Conservation (phyloP, 139 green algal genomes). For the Tetraselmis chui region DNA sequence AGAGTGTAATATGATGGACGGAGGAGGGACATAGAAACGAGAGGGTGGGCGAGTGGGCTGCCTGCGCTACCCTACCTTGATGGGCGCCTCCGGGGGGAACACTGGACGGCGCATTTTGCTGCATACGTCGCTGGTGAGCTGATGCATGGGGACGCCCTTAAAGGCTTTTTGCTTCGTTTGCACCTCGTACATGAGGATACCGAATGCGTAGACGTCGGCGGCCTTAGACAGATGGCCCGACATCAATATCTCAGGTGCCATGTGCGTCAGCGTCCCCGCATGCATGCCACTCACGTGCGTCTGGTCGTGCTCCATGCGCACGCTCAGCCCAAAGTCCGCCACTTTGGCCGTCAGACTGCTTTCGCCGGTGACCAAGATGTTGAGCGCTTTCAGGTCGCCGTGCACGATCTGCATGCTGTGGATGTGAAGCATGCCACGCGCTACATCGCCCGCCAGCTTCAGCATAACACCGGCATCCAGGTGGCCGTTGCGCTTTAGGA, state of each 20-base stretch:
- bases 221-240: background rate
- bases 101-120: background rate
- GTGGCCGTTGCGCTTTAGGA: background rate
- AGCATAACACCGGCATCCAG: background rate
- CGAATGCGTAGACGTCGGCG: background rate
- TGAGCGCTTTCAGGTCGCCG: background rate
- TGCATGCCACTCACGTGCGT: conserved; percentile 11
- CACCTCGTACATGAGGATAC: background rate
- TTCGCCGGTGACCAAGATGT: background rate
- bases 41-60: too few relatives aligned
- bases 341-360: conserved; percentile 14
- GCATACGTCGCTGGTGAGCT: background rate
- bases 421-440: background rate
- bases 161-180: background rate
- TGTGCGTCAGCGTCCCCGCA: conserved; percentile 26
- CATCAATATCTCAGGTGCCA: conserved; percentile 17
- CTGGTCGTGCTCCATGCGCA: conserved; percentile 13
- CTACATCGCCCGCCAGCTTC: background rate
- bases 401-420: background rate
- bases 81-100: background rate
- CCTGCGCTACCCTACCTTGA: too few relatives aligned
- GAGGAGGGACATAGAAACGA: too few relatives aligned
- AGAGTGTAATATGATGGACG: too few relatives aligned
- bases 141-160: background rate
- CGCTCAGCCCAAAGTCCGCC: conserved; percentile 24